phyloP scores from a whole-genome alignment of 345 rosid species.

The Leavenworthia alabamica region DNA sequence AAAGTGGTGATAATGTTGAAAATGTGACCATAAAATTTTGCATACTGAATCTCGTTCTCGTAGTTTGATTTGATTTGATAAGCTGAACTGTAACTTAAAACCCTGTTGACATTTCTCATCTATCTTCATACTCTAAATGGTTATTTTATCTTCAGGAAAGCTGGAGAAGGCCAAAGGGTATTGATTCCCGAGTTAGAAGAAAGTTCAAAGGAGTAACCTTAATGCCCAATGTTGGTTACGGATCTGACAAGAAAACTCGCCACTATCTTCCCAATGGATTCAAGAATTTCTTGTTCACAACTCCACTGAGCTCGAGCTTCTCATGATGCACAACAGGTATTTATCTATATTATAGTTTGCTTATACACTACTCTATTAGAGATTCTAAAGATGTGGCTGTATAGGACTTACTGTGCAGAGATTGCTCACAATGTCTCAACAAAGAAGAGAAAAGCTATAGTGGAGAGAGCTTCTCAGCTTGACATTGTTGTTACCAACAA shows the following conservation, averaged over 20 bases:
- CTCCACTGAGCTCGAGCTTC: conserved; percentile 53
- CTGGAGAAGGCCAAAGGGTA: conserved; percentile 94
- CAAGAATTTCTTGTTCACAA: conserved; percentile 79
- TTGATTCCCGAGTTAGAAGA: conserved; percentile 69
- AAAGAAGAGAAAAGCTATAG: conserved; percentile 66
- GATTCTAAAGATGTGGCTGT: neutral
- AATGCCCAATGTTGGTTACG: conserved; percentile 85
- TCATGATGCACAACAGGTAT: conserved; percentile 99
- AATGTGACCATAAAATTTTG: too few relatives aligned
- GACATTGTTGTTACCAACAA: conserved; percentile 65
- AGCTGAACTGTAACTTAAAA: conserved; percentile 33
- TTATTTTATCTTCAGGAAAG: conserved; percentile 36
- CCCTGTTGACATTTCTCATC: conserved; percentile 25
- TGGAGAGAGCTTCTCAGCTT: conserved; percentile 75
- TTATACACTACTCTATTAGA: neutral
- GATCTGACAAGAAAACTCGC: conserved; percentile 73
- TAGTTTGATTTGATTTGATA: conserved; percentile 18
- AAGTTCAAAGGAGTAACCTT: conserved; percentile 79
- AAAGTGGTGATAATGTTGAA: neutral
- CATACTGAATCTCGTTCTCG: conserved; percentile 38
- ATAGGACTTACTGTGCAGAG: conserved; percentile 75
- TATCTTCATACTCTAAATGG: too few relatives aligned
- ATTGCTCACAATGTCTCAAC: conserved; percentile 81
- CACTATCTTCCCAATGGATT: conserved; percentile 80
- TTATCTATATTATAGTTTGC: neutral